Evolutionary conservation across 192 early-diverging fungal genomes (phyloP), one percentile per base, ranked within the genome.

Genomic region (Obelidium mucronatum): DNA sequence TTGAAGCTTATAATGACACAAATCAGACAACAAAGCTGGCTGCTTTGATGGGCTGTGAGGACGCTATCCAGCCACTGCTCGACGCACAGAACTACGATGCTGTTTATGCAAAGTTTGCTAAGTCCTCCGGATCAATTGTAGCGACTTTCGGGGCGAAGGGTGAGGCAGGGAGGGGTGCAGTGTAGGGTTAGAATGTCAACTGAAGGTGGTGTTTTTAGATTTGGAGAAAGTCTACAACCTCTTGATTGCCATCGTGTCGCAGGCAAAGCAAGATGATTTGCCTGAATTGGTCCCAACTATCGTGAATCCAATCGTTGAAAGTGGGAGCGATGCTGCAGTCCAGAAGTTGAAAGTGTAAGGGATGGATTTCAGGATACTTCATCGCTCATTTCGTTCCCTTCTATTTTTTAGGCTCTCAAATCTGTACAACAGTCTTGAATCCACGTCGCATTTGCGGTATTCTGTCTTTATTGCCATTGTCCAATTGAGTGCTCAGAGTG

Each of bases 341-440:
- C 77, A 83, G 72, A 91, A 91, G 81, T 83, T 91, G 78, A 91
- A 86, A 83, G 83, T 91, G 90, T 90, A 69, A 37, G n/a, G n/a
- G n/a, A n/a, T n/a, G n/a, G n/a, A n/a, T n/a, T n/a, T n/a, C n/a
- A n/a, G 22, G 24, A 17, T 17, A 22, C 30, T 31, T 22, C 30
- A 78, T 67, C 69, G 80, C 68, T 4, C 73, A n/a, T n/a, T n/a
- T n/a, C n/a, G n/a, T n/a, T n/a, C n/a, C n/a, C n/a, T n/a, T n/a
- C n/a, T n/a, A 58, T 40, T 19, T 35, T 24, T 2, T 74, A 92
- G 91, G 55, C 86, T 92, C 4, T 84, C 86, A 77, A 96, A 94
- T 85, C 85, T 97, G 63, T 98, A 93, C 88, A 96, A 96, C 83
- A 85, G 91, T 66, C 82, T 93, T 36, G 87, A 87, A 44, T 78